A percentile compares a stretch with the other conserved stretches of the same genome.
These are phyloP conservation scores for Raffaelea deltoideospora DNA, from an alignment of 2,329 filamentous ascomycete genomes.

Conservation along the genomic window DNA sequence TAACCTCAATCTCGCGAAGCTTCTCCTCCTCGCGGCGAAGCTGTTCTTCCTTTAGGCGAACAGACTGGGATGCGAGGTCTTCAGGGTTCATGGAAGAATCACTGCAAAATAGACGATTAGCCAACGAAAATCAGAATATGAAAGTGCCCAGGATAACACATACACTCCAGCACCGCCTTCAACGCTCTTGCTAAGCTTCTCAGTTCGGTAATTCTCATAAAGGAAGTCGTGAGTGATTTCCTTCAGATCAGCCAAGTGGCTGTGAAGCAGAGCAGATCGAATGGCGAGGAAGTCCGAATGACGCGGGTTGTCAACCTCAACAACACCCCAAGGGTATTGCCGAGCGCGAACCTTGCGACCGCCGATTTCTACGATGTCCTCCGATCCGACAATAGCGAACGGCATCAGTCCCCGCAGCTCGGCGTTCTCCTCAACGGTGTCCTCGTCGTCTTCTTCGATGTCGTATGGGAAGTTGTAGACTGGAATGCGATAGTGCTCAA, in stretches of 20 bases:
- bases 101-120: conserved; percentile 20
- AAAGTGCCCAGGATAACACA: conserved; percentile 25
- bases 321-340: conserved; percentile 98
- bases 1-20: conserved; percentile 96
- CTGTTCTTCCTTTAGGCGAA: conserved; percentile 98
- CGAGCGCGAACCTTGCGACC: conserved; percentile 84
- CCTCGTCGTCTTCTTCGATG: conserved; percentile 98
- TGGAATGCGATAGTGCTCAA: conserved; percentile 98
- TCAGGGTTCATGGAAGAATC: conserved; percentile 96
- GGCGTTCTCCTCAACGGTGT: conserved; percentile 97
- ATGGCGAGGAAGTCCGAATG: conserved; percentile 98
- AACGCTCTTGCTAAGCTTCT: conserved; percentile 99
- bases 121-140: conserved; percentile 24
- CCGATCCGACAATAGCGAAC: conserved; percentile 95
- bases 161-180: conserved; percentile 81
- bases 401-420: conserved; percentile 96
- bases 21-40: conserved; percentile 99
- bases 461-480: conserved; percentile 99
- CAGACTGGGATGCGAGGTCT: conserved; percentile 89
- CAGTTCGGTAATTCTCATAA: conserved; percentile 99
- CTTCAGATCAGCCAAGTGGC: conserved; percentile 94
- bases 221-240: conserved; percentile 99
- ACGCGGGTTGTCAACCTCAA: conserved; percentile 97
- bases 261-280: conserved; percentile 89
- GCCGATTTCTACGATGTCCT: conserved; percentile 87